phyloP scores from a whole-genome alignment of 148 eudicot genomes.

The Silene uniflora region DNA sequence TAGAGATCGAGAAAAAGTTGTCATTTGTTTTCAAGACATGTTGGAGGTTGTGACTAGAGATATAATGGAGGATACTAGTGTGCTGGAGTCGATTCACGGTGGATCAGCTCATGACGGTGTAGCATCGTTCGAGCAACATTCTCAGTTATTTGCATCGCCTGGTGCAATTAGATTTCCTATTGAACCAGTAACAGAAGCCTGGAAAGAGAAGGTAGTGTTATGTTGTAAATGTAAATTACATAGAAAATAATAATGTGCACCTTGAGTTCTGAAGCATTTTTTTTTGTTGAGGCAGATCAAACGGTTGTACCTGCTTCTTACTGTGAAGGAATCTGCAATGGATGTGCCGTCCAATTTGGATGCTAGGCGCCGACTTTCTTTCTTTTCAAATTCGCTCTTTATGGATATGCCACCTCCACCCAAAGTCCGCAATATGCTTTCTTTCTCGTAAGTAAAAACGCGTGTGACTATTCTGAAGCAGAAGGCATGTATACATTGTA shows the following conservation, averaged over 20 bases:
- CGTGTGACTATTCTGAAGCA: neutral
- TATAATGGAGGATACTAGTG: slow-evolving; percentile 69
- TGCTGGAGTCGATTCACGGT: slow-evolving; percentile 55
- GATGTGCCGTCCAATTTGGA: slow-evolving; percentile 96
- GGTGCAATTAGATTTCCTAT: slow-evolving; percentile 90
- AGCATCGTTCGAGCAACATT: slow-evolving; percentile 62
- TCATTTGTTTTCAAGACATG: slow-evolving; percentile 93
- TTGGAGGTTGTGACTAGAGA: slow-evolving; percentile 90
- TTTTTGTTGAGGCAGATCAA: slow-evolving; percentile 61
- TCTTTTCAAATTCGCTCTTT: slow-evolving; percentile 95
- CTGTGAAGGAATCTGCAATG: slow-evolving; percentile 98
- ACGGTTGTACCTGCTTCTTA: slow-evolving; percentile 76
- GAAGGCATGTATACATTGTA: neutral
- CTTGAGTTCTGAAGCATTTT: slow-evolving; percentile 7
- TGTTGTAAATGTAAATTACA: neutral
- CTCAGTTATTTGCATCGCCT: slow-evolving; percentile 82
- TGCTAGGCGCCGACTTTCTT: slow-evolving; percentile 93
- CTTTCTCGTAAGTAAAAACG: slow-evolving; percentile 77
- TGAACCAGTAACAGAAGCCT: slow-evolving; percentile 74
- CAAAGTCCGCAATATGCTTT: slow-evolving; percentile 97
- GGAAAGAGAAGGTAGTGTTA: slow-evolving; percentile 85
- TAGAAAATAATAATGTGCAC: neutral
- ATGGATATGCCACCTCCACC: slow-evolving; percentile 98
- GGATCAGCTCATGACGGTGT: slow-evolving; percentile 56
- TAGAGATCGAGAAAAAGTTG: slow-evolving; percentile 86